These are phyloP conservation scores for Ilyonectria sp. DNA, from an alignment of 2,329 filamentous ascomycete genomes.

Conservation along the genomic window DNA sequence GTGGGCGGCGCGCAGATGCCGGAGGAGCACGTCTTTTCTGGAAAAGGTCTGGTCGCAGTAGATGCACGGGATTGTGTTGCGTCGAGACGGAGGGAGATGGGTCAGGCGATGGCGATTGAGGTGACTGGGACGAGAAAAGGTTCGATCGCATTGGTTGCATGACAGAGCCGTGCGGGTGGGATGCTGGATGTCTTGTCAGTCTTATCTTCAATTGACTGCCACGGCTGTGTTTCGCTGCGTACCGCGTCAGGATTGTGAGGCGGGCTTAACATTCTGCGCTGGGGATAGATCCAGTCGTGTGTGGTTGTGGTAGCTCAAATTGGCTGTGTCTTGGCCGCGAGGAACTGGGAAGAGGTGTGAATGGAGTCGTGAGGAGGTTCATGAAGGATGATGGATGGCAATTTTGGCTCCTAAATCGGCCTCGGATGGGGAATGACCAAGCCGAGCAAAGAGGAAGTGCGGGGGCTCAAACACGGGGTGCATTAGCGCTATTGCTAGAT, in stretches of 20 bases:
- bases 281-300: neutral
- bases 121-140: constrained; percentile 46
- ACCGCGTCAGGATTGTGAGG: neutral
- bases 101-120: constrained; percentile 48
- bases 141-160: constrained; percentile 44
- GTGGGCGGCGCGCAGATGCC: constrained; percentile 47
- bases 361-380: neutral
- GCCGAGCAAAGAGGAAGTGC: constrained; percentile 1
- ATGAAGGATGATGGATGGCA: neutral
- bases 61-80: constrained; percentile 38
- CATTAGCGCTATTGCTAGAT: constrained; percentile 9
- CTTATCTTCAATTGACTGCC: neutral
- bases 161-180: constrained; percentile 12
- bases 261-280: constrained; percentile 1
- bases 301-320: neutral
- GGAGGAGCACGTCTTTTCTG: constrained; percentile 47
- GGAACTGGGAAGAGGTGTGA: neutral
- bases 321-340: neutral
- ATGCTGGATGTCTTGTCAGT: constrained; percentile 1
- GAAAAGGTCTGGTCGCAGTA: constrained; percentile 44
- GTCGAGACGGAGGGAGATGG: constrained; percentile 43
- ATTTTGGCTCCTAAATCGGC: constrained; percentile 13
- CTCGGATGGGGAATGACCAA: neutral
- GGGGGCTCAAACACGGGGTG: constrained; percentile 18
- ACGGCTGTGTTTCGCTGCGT: neutral